Evolutionary conservation across 805 yeast genomes (phyloP), one percentile per base, ranked within the genome.

Genomic region (Saitoella complicata): DNA sequence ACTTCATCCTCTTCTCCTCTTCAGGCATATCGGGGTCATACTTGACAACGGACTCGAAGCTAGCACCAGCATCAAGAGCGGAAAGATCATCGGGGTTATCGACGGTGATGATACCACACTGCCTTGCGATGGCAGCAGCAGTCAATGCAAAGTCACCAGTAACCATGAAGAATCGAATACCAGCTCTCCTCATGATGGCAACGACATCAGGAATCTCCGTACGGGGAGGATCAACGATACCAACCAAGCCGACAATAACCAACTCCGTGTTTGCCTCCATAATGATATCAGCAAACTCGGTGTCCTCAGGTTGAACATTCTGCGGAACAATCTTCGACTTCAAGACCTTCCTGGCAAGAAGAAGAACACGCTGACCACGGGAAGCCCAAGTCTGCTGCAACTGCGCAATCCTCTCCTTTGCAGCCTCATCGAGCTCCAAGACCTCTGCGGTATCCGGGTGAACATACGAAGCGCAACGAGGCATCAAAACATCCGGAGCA

Each of bases 141-240:
- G 91, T 81, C 21, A 67, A 55, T 42, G 55, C 67, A 53, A 78
- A 79, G 56, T 81, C 91, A 13, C 91, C 91, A 3, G 85, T 75
- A 37, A 81, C 74, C 82, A 80, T 78, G 76, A 80, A 80, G 12
- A 88, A 84, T 57, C 85, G 94, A 38, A 88, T 96, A 39, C 96
- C 94, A 49, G 95, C 95, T 56, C 77, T 76, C 68, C 84, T 70
- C 46, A 88, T 69, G 51, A 75, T 69, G 21, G 80, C 72, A 46
- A 88, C 73, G 1, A 94, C 80, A 41, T 69, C 66, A 41, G 74
- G 71, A 2, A 87, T 96, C 49, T 80, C 78, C 7, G 87, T 79
- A 58, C 96, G 75, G 47, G 98, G 98, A 7, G 98, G 98, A 63
- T 88, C 98, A 54, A 83, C 83, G 94, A 88, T 85, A 46, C 95